Evolutionary conservation across 2,329 filamentous ascomycete species (phyloP), one percentile per base, ranked within the genome.

Genomic region (Cytospora mali): DNA sequence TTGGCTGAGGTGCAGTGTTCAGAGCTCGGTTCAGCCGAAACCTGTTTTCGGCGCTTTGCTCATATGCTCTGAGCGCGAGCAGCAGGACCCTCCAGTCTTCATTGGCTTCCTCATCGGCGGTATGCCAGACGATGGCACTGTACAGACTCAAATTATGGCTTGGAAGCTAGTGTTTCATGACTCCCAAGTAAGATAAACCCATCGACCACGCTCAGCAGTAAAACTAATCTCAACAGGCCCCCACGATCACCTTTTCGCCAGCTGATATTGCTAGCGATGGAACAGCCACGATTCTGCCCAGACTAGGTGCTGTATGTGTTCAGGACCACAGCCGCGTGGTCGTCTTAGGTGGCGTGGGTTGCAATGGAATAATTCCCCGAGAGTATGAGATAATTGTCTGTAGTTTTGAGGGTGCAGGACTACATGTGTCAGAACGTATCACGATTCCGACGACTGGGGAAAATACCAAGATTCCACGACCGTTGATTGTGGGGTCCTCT

Each of bases 101-200:
- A 69, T 74, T 50, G 93, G 93, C 0, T 73, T 94, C 1, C 68
- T 95, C 2, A 79, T 86, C 21, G 93, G 93, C 21, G 93, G 93
- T 0, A 88, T 96, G 70, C 79, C 81, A 25, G 75, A 76, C 46
- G 81, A 88, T 71, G 91, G 89, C 3, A 78, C 81, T 10, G 78
- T 96, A 16, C 75, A 86, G 23, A 77, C 82, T 49, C 84, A 88
- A 62, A 78, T 88, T 16, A 88, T 89, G 79, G 76, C 78, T 55
- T 96, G 91, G 91, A 77, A 75, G 51, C 70, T 89, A 57, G 75
- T 78, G 39, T 71, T 75, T 28, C 71, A 74, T n/a, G 70, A 74
- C 50, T 61, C 74, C 31, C 63, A 74, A 68, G 79, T 80, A 72
- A 61, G 75, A 71, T 53, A 27, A 46, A 64, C 69, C 68, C 53